Conservation (phyloP, 371 early-diverging fungal species). For the Funneliformis caledonium region DNA sequence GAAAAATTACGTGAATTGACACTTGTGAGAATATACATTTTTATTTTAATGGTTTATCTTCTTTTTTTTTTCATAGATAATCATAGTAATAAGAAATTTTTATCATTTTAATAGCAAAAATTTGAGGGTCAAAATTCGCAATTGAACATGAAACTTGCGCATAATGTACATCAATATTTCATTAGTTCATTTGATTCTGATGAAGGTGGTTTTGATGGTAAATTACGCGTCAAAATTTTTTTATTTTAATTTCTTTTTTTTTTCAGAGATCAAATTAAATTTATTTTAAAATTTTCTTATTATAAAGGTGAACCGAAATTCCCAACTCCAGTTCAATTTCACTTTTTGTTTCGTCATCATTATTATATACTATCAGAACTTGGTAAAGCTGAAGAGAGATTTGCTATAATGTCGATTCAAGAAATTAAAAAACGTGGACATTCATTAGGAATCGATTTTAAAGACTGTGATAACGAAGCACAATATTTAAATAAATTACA, state of each 20-base stretch:
- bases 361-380: constrained; percentile 41
- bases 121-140: neutral
- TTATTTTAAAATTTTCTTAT: neutral
- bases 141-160: constrained; percentile 16
- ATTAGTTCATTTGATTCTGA: constrained; percentile 52
- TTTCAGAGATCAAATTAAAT: neutral
- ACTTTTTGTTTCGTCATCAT: constrained; percentile 61
- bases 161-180: constrained; percentile 51
- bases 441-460: constrained; percentile 42
- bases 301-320: constrained; percentile 62
- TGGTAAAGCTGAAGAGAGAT: constrained; percentile 3
- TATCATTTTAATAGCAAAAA: neutral
- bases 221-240: neutral
- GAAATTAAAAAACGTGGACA: constrained; percentile 42
- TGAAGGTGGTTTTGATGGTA: constrained; percentile 63
- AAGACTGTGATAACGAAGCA: constrained; percentile 36
- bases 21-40: constrained; percentile 40
- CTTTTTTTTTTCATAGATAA: neutral
- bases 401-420: constrained; percentile 38
- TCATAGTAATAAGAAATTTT: neutral
- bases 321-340: constrained; percentile 63
- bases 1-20: constrained; percentile 51
- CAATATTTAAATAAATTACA: constrained; percentile 41
- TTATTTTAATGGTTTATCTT: no score
- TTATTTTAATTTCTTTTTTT: neutral